Evolutionary conservation across 2,329 filamentous ascomycete genomes (phyloP).

Genomic region (Xylariaceae sp.): DNA sequence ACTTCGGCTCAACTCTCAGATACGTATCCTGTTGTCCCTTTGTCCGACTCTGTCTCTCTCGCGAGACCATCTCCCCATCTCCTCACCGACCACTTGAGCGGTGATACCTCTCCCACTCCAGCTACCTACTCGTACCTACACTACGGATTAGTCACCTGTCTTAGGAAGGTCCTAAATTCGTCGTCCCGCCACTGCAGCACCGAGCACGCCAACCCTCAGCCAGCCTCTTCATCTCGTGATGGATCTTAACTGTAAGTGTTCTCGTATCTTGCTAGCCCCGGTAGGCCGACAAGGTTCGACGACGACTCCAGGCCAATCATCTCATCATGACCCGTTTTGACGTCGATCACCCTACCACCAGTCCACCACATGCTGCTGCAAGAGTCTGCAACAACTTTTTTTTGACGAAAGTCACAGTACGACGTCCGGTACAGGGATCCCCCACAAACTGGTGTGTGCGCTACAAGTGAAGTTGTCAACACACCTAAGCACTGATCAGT

Average conservation of each 20-base stretch:
- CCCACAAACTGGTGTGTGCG: not conserved
- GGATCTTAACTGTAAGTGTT: not conserved
- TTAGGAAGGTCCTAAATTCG: not conserved
- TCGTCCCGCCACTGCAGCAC: not conserved
- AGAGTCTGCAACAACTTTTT: not conserved
- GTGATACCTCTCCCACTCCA: not conserved
- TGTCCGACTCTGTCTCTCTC: too few relatives aligned
- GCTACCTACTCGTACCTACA: not conserved
- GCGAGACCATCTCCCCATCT: too few relatives aligned
- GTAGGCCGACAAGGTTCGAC: not conserved
- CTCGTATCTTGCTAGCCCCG: not conserved
- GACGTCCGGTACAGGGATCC: not conserved
- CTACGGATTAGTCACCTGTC: not conserved
- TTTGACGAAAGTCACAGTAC: not conserved
- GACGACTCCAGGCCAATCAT: not conserved
- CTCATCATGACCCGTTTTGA: not conserved
- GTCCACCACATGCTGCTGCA: not conserved
- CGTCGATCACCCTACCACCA: not conserved
- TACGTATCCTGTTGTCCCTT: too few relatives aligned
- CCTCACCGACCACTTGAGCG: too few relatives aligned
- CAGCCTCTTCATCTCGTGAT: not conserved
- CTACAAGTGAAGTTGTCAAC: not conserved
- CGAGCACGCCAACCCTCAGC: not conserved
- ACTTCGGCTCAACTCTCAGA: too few relatives aligned
- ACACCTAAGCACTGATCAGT: too few relatives aligned